phyloP scores from a whole-genome alignment of 164 flowering plant species.

The Vitis labrusca region DNA sequence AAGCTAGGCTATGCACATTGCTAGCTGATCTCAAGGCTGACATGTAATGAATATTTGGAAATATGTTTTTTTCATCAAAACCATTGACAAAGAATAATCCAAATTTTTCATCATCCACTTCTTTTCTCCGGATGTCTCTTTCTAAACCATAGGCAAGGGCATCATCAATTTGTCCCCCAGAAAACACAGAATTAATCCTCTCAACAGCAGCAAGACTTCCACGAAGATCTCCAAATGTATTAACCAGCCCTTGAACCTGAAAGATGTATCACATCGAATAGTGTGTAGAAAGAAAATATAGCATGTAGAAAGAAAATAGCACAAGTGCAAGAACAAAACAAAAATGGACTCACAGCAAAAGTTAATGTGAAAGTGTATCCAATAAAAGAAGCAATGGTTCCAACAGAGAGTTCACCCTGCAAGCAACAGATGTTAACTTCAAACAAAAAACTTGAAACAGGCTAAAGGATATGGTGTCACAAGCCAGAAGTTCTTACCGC shows the following conservation, averaged over 20 bases:
- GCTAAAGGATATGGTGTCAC: background rate
- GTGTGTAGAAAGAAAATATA: constrained; percentile 8
- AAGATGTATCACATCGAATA: constrained; percentile 11
- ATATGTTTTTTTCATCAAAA: constrained; percentile 26
- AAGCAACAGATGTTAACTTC: constrained; percentile 9
- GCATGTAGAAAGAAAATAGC: constrained; percentile 7
- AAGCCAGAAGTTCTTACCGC: constrained; percentile 52
- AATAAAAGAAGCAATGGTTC: constrained; percentile 88
- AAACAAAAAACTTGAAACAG: background rate
- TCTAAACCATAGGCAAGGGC: constrained; percentile 89
- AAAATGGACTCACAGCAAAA: constrained; percentile 78
- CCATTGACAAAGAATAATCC: constrained; percentile 45
- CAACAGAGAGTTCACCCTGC: constrained; percentile 93
- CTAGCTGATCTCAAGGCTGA: constrained; percentile 59
- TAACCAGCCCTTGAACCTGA: constrained; percentile 97
- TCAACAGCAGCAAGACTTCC: constrained; percentile 86
- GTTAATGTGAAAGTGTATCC: constrained; percentile 97
- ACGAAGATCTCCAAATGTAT: constrained; percentile 95
- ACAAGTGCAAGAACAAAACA: background rate
- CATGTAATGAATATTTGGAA: constrained; percentile 48
- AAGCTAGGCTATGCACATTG: constrained; percentile 55
- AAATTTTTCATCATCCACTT: constrained; percentile 40
- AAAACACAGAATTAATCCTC: constrained; percentile 80
- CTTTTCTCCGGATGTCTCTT: constrained; percentile 58
- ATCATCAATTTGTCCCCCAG: constrained; percentile 77